A percentile compares a stretch with the other conserved stretches of the same genome.
phyloP scores from a whole-genome alignment of 331 rosid species.

The Quercus lobata region DNA sequence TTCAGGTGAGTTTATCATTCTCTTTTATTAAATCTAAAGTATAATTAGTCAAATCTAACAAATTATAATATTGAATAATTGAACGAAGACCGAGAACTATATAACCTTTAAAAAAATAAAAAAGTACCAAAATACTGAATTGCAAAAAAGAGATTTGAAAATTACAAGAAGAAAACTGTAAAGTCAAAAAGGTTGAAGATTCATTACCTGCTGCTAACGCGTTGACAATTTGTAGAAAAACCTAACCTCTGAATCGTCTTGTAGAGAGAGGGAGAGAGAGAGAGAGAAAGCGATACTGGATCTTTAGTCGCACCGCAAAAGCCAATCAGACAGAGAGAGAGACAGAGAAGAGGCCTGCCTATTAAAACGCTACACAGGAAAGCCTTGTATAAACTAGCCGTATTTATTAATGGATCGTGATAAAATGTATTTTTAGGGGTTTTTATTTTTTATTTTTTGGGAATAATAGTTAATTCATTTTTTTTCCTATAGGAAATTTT shows the following conservation, averaged over 20 bases:
- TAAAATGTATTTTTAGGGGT: no score
- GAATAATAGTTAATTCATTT: no score
- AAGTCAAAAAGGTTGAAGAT: not conserved
- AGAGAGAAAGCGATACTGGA: conserved; percentile 5
- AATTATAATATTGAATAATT: no score
- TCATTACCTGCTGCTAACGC: not conserved
- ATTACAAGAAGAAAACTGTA: not conserved
- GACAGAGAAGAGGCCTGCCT: not conserved
- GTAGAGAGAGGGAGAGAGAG: not conserved
- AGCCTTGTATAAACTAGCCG: no score
- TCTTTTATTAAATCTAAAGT: not conserved
- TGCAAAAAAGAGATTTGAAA: no score
- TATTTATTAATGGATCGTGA: no score
- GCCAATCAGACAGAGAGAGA: not conserved
- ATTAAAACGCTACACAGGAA: not conserved
- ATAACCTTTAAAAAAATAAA: no score
- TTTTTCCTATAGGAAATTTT: no score
- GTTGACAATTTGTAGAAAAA: not conserved
- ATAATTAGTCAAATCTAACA: not conserved
- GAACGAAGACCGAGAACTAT: no score
- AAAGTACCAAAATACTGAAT: no score
- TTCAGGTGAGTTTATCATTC: not conserved
- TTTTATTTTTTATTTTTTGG: no score
- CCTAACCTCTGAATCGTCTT: not conserved
- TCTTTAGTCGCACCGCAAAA: not conserved